A percentile compares a stretch with the other conserved stretches of the same genome.
These are phyloP conservation scores for Acaromyces ingoldii DNA, from an alignment of 1,284 basidiomycete species.

Conservation along the genomic window DNA sequence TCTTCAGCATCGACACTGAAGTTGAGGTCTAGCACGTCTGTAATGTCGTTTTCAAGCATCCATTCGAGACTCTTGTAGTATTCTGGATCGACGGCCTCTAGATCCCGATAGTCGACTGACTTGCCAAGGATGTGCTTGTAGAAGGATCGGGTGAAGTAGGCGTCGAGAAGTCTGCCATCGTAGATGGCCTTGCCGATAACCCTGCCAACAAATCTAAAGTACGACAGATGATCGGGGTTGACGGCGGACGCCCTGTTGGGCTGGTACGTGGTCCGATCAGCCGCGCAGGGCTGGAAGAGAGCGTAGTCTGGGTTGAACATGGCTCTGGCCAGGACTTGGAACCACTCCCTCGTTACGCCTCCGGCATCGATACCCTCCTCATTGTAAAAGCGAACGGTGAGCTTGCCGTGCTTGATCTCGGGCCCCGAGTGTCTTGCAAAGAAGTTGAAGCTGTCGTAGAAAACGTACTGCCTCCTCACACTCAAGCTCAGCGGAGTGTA, in stretches of 20 bases:
- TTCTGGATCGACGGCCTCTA: constrained; percentile 55
- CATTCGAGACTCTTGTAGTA: constrained; percentile 73
- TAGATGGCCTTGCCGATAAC: constrained; percentile 92
- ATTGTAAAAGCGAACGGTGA: constrained; percentile 92
- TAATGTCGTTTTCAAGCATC: constrained; percentile 58
- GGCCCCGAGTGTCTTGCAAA: constrained; percentile 85
- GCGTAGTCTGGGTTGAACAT: constrained; percentile 99
- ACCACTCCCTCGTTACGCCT: constrained; percentile 97
- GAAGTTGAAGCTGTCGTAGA: constrained; percentile 93
- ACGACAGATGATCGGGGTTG: constrained; percentile 89
- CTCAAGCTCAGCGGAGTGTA: constrained; percentile 82
- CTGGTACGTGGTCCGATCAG: constrained; percentile 88
- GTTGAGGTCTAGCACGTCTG: constrained; percentile 68
- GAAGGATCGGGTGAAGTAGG: constrained; percentile 74
- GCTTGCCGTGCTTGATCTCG: constrained; percentile 95
- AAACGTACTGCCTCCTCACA: constrained; percentile 85
- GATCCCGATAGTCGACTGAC: constrained; percentile 45
- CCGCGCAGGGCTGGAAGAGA: constrained; percentile 82
- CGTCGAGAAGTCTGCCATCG: constrained; percentile 90
- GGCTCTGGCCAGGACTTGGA: constrained; percentile 91
- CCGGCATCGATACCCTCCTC: constrained; percentile 99
- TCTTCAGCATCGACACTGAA: constrained; percentile 89
- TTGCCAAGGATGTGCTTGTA: constrained; percentile 50
- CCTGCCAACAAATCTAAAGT: constrained; percentile 98
- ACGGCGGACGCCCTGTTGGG: constrained; percentile 80